Evolutionary conservation across 176 grass and related monocot species (phyloP), one percentile per base, ranked within the genome.

Genomic region (Metroxylon sagu): DNA sequence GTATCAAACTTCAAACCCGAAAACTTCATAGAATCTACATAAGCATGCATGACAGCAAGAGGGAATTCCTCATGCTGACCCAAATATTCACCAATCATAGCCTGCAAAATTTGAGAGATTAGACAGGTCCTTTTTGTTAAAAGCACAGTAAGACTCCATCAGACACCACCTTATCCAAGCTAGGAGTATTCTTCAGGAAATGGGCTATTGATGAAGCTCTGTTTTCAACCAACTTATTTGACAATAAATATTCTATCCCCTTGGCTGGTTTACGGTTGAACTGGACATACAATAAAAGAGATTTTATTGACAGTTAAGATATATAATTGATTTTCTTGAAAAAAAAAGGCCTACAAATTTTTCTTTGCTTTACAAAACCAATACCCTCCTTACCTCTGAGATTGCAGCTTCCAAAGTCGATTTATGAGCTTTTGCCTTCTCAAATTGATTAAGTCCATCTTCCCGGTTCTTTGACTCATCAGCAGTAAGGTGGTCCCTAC

Each of bases 21-120:
- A 85, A 93, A 98, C 66, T 93, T 80, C 94, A 98, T 93, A 18
- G 82, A 92, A 73, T 98, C 94, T 71, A 98, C 94, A 81, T 89
- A 98, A 60, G 88, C 76, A 89, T 98, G 94, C 94, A 98, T 98
- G 62, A 98, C 94, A 85, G 88, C 76, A 69, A 98, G 88, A 53
- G 88, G 88, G 35, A 98, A 92, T 51, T 93, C 94, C 76, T 98
- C 94, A 27, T 98, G 85, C 56, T 93, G 94, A 65, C 94, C 94
- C 76, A 98, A 81, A 82, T 89, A 98, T 88, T 98, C 94, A 76
- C 94, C 94, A 83, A 98, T 85, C 94, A 98, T 93, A 48, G 70
- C 88, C 94, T 98, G 73, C 60, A 73, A 69, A 61, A 54, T n/a
- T 56, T 50, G 25, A 62, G 49, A 48, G 49, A 26, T 69, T 54